These are phyloP conservation scores for Kodamaea jinghongensis DNA, from an alignment of 805 yeast species.

Conservation along the genomic window DNA sequence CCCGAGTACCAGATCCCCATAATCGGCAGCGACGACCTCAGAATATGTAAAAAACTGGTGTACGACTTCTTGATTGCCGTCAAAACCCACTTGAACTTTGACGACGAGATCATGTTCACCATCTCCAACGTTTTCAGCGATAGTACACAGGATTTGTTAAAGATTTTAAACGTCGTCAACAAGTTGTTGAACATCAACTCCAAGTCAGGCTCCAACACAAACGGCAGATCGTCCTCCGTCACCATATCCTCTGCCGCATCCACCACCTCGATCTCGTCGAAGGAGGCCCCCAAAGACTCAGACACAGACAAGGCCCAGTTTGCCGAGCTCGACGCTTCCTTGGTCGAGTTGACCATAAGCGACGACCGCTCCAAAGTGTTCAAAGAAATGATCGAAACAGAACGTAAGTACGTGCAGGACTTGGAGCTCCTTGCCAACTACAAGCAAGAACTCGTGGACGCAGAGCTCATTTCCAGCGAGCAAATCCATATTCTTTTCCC, in stretches of 20 bases:
- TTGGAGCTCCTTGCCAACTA: constrained; percentile 70
- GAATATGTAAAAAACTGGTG: constrained; percentile 82
- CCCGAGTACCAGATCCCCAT: constrained; percentile 53
- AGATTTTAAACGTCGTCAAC: constrained; percentile 70
- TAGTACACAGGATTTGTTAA: constrained; percentile 71
- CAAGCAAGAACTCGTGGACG: constrained; percentile 61
- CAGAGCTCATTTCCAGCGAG: constrained; percentile 72
- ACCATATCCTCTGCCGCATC: constrained; percentile 4
- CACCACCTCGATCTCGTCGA: constrained; percentile 15
- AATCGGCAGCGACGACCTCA: constrained; percentile 74
- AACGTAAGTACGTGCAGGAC: constrained; percentile 90
- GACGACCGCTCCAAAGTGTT: constrained; percentile 76
- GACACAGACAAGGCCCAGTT: background rate
- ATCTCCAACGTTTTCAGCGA: constrained; percentile 87
- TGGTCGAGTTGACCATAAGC: constrained; percentile 29
- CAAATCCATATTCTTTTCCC: constrained; percentile 83
- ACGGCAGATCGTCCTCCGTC: background rate
- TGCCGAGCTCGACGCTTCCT: constrained; percentile 6
- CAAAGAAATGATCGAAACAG: constrained; percentile 82
- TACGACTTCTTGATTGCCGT: constrained; percentile 89
- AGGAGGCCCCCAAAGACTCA: background rate
- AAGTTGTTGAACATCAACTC: constrained; percentile 39
- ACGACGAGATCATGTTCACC: constrained; percentile 82
- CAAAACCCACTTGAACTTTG: constrained; percentile 66
- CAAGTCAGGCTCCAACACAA: constrained; percentile 1